phyloP scores from a whole-genome alignment of 2,329 filamentous ascomycete genomes.

The Teratosphaeria epicoccoides region DNA sequence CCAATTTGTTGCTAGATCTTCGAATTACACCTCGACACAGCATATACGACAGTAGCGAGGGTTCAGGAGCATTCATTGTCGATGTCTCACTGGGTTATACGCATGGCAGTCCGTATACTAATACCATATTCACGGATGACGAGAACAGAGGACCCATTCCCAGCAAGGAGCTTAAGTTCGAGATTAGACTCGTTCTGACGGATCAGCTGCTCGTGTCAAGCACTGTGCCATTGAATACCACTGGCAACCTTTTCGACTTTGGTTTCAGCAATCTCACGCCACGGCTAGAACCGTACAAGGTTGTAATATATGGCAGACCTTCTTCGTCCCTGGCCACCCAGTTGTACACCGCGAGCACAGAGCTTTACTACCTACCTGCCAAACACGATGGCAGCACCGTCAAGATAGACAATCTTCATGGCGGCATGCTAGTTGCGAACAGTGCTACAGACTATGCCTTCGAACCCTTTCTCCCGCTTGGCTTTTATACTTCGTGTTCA shows the following conservation, averaged over 20 bases:
- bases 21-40: conserved; percentile 38
- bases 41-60: conserved; percentile 37
- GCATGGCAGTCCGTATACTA: conserved; percentile 26
- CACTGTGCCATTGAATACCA: conserved; percentile 29
- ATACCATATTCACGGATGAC: conserved; percentile 12
- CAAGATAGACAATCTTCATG: conserved; percentile 38
- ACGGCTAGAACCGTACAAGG: conserved; percentile 25
- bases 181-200: conserved; percentile 8
- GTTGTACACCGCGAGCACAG: conserved; percentile 27
- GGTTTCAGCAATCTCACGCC: conserved; percentile 21
- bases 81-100: conserved; percentile 32
- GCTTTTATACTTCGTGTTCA: conserved; percentile 35
- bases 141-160: conserved; percentile 7
- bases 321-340: conserved; percentile 19
- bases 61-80: conserved; percentile 31
- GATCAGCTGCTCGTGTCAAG: conserved; percentile 8
- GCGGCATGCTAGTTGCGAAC: conserved; percentile 35
- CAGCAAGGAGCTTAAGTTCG: conserved; percentile 8
- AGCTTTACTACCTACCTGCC: conserved; percentile 33
- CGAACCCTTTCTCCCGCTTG: conserved; percentile 36
- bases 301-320: conserved; percentile 26
- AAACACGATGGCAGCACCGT: conserved; percentile 36
- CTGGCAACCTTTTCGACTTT: conserved; percentile 28
- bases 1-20: conserved; percentile 32
- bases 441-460: conserved; percentile 22